These are phyloP conservation scores for Fusarium sp. DNA, from an alignment of 2,329 filamentous ascomycete species.

Conservation along the genomic window DNA sequence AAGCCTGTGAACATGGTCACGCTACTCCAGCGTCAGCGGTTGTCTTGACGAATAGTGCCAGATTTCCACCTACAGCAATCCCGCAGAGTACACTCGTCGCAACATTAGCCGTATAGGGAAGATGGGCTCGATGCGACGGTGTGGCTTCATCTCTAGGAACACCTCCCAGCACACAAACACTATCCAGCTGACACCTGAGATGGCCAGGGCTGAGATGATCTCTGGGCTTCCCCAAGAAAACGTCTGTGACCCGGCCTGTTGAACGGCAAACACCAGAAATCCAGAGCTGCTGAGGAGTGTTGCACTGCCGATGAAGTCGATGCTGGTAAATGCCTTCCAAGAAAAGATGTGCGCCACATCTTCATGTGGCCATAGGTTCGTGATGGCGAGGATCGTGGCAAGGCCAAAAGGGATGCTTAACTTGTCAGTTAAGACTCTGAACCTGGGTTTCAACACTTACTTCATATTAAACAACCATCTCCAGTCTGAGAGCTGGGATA, in stretches of 20 bases:
- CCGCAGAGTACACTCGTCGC: constrained; percentile 61
- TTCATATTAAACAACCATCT: constrained; percentile 72
- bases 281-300: constrained; percentile 63
- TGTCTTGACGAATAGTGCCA: background rate
- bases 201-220: constrained; percentile 60
- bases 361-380: constrained; percentile 58
- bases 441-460: constrained; percentile 48
- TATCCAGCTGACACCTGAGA: constrained; percentile 60
- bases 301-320: constrained; percentile 64
- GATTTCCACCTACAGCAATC: constrained; percentile 56
- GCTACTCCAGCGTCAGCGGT: constrained; percentile 47
- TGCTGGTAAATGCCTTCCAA: constrained; percentile 55
- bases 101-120: constrained; percentile 62
- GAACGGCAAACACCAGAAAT: constrained; percentile 65
- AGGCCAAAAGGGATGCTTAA: constrained; percentile 62
- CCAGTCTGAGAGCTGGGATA: constrained; percentile 65
- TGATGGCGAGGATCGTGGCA: constrained; percentile 57
- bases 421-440: constrained; percentile 13
- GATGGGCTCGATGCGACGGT: constrained; percentile 61
- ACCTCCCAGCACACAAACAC: constrained; percentile 64
- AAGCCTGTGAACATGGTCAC: constrained; percentile 68
- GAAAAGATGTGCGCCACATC: constrained; percentile 50
- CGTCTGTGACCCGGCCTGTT: constrained; percentile 65
- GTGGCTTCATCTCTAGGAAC: constrained; percentile 51
- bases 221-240: constrained; percentile 62